Percentiles rank a stretch among this genome's conserved stretches.
phyloP scores from a whole-genome alignment of 169 alveolate species.

The Cryptosporidium ryanae region DNA sequence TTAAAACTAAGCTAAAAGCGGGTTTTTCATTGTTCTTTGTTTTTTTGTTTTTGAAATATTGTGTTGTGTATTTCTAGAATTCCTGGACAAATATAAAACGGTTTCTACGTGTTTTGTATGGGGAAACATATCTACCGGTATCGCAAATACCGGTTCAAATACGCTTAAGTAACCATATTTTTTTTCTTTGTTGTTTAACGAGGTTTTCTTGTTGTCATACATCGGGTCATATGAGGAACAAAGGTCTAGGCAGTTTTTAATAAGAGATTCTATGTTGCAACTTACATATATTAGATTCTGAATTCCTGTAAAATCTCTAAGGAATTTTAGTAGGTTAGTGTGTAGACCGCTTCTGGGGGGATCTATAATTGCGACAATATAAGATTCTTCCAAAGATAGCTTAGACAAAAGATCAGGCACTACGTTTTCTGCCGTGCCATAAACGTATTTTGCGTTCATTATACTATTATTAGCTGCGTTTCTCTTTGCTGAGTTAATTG shows the following conservation, averaged over 20 bases:
- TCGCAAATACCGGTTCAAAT: conserved; percentile 25
- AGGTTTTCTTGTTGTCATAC: no score
- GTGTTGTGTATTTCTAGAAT: not conserved
- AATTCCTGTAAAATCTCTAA: conserved; percentile 14
- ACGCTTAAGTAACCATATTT: not conserved
- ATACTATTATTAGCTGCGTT: conserved; percentile 71
- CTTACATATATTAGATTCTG: conserved; percentile 75
- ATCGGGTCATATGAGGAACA: conserved; percentile 54
- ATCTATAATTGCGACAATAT: conserved; percentile 74
- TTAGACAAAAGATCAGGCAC: conserved; percentile 2
- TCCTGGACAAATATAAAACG: conserved; percentile 61
- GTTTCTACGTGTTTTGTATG: conserved; percentile 78
- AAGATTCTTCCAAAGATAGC: not conserved
- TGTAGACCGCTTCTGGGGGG: conserved; percentile 77
- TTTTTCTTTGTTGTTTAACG: not conserved
- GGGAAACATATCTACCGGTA: conserved; percentile 79
- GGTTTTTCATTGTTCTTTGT: not conserved
- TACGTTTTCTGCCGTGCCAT: conserved; percentile 58
- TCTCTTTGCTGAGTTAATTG: conserved; percentile 68
- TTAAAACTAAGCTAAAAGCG: no score
- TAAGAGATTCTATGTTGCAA: conserved; percentile 74
- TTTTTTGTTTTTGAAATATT: not conserved
- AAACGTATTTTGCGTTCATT: conserved; percentile 50
- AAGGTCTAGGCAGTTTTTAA: conserved; percentile 56
- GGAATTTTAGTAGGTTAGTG: conserved; percentile 14